phyloP scores from a whole-genome alignment of 1,284 basidiomycete species.

The Sanghuangporus sanghuang region DNA sequence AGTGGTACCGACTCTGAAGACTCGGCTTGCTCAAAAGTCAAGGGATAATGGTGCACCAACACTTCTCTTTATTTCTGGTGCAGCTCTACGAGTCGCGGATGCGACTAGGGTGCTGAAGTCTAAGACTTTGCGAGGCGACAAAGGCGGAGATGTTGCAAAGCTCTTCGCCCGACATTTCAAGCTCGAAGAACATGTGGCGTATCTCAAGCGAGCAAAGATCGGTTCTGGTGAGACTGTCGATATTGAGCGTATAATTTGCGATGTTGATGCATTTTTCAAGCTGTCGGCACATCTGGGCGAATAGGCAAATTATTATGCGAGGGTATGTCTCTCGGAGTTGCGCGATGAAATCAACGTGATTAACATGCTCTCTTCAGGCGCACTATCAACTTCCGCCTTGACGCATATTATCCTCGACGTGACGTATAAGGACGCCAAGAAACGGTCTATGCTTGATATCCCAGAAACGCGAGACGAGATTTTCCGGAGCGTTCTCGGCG shows the following conservation, averaged over 20 bases:
- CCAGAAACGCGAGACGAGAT: constrained; percentile 78
- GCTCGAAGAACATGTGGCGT: constrained; percentile 71
- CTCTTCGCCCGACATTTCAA: constrained; percentile 86
- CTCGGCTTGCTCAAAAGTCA: constrained; percentile 64
- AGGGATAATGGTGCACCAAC: constrained; percentile 75
- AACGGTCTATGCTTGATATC: constrained; percentile 69
- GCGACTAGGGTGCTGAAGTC: constrained; percentile 66
- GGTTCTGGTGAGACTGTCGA: constrained; percentile 34
- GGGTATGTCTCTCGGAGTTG: constrained; percentile 40
- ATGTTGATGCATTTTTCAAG: constrained; percentile 24
- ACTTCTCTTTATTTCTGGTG: constrained; percentile 67
- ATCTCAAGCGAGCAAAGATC: constrained; percentile 70
- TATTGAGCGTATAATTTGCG: neutral
- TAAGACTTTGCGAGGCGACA: constrained; percentile 63
- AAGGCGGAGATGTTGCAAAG: constrained; percentile 80
- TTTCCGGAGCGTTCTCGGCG: constrained; percentile 68
- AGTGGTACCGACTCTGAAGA: constrained; percentile 67
- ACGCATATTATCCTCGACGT: constrained; percentile 78
- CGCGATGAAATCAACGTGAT: constrained; percentile 1
- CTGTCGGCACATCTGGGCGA: constrained; percentile 78
- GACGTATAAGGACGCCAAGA: constrained; percentile 67
- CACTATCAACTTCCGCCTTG: constrained; percentile 62
- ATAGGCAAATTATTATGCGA: constrained; percentile 76
- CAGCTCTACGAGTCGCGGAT: constrained; percentile 76
- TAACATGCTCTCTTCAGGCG: constrained; percentile 41